A percentile compares a stretch with the other conserved stretches of the same genome.
Conservation (phyloP, 495 filamentous ascomycete species). For the Talaromyces thailandensis region DNA sequence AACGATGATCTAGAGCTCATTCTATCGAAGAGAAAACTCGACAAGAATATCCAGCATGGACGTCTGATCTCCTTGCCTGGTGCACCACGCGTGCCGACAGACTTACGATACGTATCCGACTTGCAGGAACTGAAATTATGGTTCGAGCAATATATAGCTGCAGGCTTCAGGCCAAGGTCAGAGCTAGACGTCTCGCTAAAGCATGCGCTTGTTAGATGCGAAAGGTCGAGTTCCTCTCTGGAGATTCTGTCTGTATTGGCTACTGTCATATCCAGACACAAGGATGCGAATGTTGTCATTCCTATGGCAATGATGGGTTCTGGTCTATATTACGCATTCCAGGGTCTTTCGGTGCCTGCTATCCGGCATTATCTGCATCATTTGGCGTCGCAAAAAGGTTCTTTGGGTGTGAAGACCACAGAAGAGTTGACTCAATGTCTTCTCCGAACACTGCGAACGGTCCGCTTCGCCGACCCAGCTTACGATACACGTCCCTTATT, state of each 20-base stretch:
- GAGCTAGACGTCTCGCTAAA: neutral
- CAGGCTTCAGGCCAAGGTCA: neutral
- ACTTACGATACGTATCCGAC: neutral
- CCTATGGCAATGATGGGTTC: conserved; percentile 8
- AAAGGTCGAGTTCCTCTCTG: conserved; percentile 11
- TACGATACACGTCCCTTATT: conserved; percentile 17
- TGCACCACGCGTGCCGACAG: neutral
- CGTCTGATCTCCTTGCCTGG: neutral
- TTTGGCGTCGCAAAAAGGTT: conserved; percentile 1
- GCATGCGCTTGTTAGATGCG: conserved; percentile 8
- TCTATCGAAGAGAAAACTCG: neutral
- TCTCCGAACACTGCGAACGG: conserved; percentile 12
- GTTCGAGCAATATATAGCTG: neutral
- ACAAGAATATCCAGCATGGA: neutral
- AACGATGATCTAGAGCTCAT: neutral
- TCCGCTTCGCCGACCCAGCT: conserved; percentile 15
- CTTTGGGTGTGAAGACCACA: conserved; percentile 3
- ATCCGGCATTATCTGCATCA: conserved; percentile 17
- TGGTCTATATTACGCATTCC: conserved; percentile 23
- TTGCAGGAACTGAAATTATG: conserved; percentile 1
- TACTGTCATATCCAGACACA: conserved; percentile 19
- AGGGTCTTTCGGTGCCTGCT: conserved; percentile 17
- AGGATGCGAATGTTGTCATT: conserved; percentile 9
- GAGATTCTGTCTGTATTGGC: conserved; percentile 22
- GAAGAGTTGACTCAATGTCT: conserved; percentile 14